A percentile compares a stretch with the other conserved stretches of the same genome.
Evolutionary conservation across 176 grass and related monocot species (phyloP).

Genomic region (Zea luxurians): DNA sequence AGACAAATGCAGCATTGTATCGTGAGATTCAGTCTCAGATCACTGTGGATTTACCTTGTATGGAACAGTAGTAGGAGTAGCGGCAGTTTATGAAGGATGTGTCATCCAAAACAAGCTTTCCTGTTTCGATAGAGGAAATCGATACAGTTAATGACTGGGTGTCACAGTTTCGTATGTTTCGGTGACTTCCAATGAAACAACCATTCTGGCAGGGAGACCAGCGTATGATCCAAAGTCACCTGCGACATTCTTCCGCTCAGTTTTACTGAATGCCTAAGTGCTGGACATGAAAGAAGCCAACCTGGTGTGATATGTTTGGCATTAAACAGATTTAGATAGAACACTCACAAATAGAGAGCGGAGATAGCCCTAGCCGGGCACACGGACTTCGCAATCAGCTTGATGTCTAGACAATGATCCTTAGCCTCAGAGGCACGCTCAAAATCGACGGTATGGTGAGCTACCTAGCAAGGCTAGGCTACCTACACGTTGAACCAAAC

Average conservation of each 20-base stretch:
- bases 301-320: neutral
- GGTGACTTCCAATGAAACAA: neutral
- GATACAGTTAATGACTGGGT: neutral
- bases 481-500: no score
- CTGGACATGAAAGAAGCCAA: neutral
- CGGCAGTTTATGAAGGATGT: neutral
- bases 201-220: neutral
- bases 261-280: neutral
- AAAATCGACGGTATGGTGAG: no score
- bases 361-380: neutral
- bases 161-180: neutral
- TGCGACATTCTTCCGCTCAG: neutral
- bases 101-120: neutral
- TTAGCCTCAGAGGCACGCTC: no score
- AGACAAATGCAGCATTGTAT: slow-evolving; percentile 16
- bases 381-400: neutral
- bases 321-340: neutral
- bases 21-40: neutral
- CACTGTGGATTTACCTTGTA: neutral
- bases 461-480: no score
- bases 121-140: neutral
- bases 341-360: neutral
- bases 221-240: neutral
- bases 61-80: neutral
- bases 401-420: no score